These are phyloP conservation scores for Fragaria vesca DNA, from an alignment of 306 rosid genomes.

Conservation along the genomic window DNA sequence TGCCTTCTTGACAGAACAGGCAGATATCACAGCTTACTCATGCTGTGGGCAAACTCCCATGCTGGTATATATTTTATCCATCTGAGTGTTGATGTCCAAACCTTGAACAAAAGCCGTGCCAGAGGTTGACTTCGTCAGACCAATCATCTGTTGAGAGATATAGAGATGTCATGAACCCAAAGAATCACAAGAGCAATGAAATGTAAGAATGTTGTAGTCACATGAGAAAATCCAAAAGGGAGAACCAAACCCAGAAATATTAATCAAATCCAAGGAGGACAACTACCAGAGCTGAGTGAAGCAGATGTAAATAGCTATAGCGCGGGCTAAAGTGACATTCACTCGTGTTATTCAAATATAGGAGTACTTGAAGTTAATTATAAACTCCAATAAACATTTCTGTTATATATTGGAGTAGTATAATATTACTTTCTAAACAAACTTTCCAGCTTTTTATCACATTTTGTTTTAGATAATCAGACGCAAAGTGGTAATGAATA, in stretches of 20 bases:
- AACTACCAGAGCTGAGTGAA: neutral
- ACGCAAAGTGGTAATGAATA: neutral
- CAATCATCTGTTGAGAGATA: constrained; percentile 67
- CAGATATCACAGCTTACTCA: constrained; percentile 51
- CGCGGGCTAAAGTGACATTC: neutral
- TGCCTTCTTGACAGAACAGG: neutral
- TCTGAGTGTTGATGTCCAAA: constrained; percentile 65
- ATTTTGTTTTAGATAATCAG: neutral
- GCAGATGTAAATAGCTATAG: neutral
- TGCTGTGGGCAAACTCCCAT: constrained; percentile 99
- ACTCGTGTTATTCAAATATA: neutral
- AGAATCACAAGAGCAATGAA: neutral
- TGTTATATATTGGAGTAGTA: neutral
- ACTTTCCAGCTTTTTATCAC: neutral
- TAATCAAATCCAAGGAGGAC: neutral
- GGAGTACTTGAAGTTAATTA: neutral
- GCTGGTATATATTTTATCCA: constrained; percentile 82
- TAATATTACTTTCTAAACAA: neutral
- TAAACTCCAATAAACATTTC: neutral
- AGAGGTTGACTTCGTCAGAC: constrained; percentile 76
- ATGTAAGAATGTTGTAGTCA: neutral
- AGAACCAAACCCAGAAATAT: neutral
- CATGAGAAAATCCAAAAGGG: neutral
- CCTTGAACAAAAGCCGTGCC: constrained; percentile 83
- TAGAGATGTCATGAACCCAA: neutral